These are phyloP conservation scores for Daldinia decipiens DNA, from an alignment of 495 filamentous ascomycete species.

Conservation along the genomic window DNA sequence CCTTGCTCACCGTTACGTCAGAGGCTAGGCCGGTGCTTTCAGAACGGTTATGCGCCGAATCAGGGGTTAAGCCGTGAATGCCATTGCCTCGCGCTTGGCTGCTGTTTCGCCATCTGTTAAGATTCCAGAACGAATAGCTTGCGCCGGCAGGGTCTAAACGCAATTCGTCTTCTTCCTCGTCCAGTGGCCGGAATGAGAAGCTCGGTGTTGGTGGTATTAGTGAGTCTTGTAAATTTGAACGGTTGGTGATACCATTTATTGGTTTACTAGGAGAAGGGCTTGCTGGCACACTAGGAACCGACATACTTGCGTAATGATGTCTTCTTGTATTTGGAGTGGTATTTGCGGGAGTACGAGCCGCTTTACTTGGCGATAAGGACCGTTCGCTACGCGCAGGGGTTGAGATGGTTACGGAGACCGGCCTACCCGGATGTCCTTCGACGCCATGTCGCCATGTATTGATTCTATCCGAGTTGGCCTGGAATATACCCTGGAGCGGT, in stretches of 20 bases:
- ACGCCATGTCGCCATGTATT: conserved; percentile 90
- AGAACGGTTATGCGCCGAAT: conserved; percentile 26
- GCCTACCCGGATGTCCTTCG: conserved; percentile 52
- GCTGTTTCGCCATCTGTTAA: conserved; percentile 56
- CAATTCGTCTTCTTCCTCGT: conserved; percentile 44
- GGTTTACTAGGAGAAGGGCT: conserved; percentile 33
- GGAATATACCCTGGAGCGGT: conserved; percentile 48
- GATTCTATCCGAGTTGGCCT: conserved; percentile 83
- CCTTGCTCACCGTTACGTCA: conserved; percentile 11
- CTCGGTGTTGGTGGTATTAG: conserved; percentile 50
- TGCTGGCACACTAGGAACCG: conserved; percentile 24
- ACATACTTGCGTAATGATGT: conserved; percentile 52
- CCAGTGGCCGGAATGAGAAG: conserved; percentile 52
- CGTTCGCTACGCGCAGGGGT: conserved; percentile 57
- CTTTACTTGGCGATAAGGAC: conserved; percentile 62
- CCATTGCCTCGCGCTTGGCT: conserved; percentile 44
- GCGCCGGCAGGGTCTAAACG: conserved; percentile 44
- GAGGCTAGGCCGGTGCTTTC: conserved; percentile 21
- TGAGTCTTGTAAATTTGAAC: conserved; percentile 26
- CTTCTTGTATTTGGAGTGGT: conserved; percentile 54
- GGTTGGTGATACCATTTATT: conserved; percentile 31
- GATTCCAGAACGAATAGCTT: conserved; percentile 57
- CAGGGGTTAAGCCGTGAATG: conserved; percentile 15
- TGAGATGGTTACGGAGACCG: conserved; percentile 46
- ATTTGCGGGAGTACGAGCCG: conserved; percentile 51